Evolutionary conservation across 306 rosid species (phyloP).

Genomic region (Sophora flavescens): DNA sequence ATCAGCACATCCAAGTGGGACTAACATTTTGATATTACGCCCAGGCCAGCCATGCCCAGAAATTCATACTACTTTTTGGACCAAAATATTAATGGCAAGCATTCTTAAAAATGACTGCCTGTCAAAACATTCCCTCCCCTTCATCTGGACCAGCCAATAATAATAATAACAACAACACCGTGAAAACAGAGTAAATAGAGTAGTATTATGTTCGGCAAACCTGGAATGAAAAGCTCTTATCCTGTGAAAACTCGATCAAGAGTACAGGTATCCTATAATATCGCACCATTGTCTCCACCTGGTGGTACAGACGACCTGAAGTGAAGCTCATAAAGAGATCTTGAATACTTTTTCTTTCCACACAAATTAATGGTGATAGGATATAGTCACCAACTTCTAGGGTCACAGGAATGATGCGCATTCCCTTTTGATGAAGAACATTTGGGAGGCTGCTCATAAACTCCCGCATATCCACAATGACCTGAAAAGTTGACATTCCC

Average conservation of each 20-base stretch:
- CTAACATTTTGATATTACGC: slow-evolving; percentile 17
- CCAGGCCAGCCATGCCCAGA: slow-evolving; percentile 27
- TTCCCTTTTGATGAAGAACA: slow-evolving; percentile 97
- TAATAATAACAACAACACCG: background rate
- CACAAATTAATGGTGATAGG: slow-evolving; percentile 92
- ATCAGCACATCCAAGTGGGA: slow-evolving; percentile 26
- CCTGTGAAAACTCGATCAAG: slow-evolving; percentile 94
- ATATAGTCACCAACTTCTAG: slow-evolving; percentile 98
- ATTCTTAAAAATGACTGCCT: slow-evolving; percentile 12
- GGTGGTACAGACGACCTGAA: slow-evolving; percentile 97
- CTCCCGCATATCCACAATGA: slow-evolving; percentile 97
- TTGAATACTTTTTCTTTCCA: slow-evolving; percentile 97
- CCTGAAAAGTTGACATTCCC: slow-evolving; percentile 63
- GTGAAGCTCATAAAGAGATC: slow-evolving; percentile 98
- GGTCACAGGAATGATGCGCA: slow-evolving; percentile 89
- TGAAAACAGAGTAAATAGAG: slow-evolving; percentile 12
- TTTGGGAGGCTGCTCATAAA: slow-evolving; percentile 99
- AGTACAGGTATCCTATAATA: slow-evolving; percentile 96
- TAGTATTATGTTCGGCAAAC: slow-evolving; percentile 49
- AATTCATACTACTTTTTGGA: background rate
- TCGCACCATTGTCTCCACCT: slow-evolving; percentile 94
- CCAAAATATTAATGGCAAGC: slow-evolving; percentile 24
- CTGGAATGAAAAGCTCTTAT: slow-evolving; percentile 98
- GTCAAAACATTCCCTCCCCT: slow-evolving; percentile 5
- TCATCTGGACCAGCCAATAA: slow-evolving; percentile 15